phyloP scores from a whole-genome alignment of 768 basidiomycete genomes.

The Clathrus columnatus region DNA sequence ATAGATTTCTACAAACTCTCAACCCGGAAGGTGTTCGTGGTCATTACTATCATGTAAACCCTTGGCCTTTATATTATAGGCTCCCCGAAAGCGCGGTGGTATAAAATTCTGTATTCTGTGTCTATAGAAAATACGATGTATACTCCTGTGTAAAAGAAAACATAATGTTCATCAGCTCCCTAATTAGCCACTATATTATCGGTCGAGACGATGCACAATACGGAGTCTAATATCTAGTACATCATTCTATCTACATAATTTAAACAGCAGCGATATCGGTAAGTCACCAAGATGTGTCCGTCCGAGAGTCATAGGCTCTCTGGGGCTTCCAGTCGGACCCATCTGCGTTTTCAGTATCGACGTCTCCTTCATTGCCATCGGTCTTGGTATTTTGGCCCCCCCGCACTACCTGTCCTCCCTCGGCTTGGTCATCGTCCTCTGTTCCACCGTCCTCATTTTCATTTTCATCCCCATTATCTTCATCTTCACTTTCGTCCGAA shows the following conservation, averaged over 20 bases:
- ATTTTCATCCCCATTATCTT: conserved; percentile 13
- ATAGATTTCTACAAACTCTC: conserved; percentile 54
- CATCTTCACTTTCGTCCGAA: conserved; percentile 6
- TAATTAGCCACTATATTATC: too few species aligned
- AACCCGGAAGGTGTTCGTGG: conserved; percentile 51
- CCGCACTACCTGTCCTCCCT: conserved; percentile 12
- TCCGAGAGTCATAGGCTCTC: not conserved
- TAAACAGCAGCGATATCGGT: not conserved
- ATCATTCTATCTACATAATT: not conserved
- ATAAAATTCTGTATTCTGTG: conserved; percentile 13
- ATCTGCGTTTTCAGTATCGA: not conserved
- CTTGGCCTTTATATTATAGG: conserved; percentile 33
- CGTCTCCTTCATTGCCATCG: not conserved
- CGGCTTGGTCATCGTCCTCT: conserved; percentile 15
- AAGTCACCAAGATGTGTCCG: not conserved
- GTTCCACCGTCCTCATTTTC: conserved; percentile 18
- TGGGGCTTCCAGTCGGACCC: not conserved
- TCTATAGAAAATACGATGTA: too few species aligned
- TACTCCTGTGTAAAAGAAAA: too few species aligned
- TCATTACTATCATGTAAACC: conserved; percentile 62
- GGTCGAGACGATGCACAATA: too few species aligned
- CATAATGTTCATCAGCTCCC: too few species aligned
- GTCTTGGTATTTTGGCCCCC: conserved; percentile 1
- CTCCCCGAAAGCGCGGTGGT: conserved; percentile 27
- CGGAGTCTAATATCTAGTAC: not conserved